Evolutionary conservation across 108 stramenopile genomes (phyloP), one percentile per base, ranked within the genome.

Genomic region (Skeletonema menzelii): DNA sequence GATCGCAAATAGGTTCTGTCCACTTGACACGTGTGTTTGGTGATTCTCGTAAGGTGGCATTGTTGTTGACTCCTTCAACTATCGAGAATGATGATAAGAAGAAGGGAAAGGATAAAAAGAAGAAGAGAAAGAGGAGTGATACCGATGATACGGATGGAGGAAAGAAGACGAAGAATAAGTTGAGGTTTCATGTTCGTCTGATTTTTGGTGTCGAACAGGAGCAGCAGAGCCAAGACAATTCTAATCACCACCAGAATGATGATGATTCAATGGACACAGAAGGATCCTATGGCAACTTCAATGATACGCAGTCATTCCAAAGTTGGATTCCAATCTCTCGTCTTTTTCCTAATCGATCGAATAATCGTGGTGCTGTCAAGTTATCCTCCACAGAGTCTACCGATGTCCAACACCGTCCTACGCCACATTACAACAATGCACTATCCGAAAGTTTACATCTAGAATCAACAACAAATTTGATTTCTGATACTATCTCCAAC

Each of bases 331-430:
- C 91, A 0, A 77, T 67, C 49, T 53, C 90, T 32, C 83, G 94
- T 66, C 85, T 95, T 28, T 84, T 92, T 58, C 94, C 94, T 5
- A 84, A 95, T 77, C 84, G 94, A 24, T 82, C 67, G 53, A 95
- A 95, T 70, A 79, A 88, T 67, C 78, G 82, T 27, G 19, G 49
- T 22, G 7, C 56, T 40, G 27, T 40, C 62, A 19, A 61, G 38
- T 24, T 38, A 46, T 19, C 32, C 67, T 47, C 14, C 19, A 7
- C 28, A 70, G 11, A 34, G 46, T 53, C 32, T n/a, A 28, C 26
- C 53, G 38, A 27, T 57, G 22, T 20, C 38, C 0, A 15, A 17
- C 28, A 26, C n/a, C 3, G 32, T 14, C 17, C 63, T 20, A 85
- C 84, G 59, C 79, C 87, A 5, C 70, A 81, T 49, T 95, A 95